A percentile compares a stretch with the other conserved stretches of the same genome.
Evolutionary conservation across 2,329 filamentous ascomycete genomes (phyloP).

Genomic region (Venturia effusa): DNA sequence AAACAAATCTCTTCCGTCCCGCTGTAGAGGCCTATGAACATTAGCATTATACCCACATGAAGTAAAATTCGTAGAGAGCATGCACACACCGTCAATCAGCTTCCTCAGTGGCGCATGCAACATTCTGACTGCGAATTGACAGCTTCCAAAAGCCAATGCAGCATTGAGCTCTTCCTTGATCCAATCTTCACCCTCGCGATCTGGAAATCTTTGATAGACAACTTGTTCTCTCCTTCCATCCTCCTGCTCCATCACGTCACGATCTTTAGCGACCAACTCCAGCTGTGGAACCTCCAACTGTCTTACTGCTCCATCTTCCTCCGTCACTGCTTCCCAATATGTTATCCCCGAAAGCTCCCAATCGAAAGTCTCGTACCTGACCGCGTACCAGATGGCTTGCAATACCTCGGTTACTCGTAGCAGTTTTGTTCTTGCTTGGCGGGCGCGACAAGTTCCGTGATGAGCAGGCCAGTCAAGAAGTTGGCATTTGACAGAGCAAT

Average conservation of each 20-base stretch:
- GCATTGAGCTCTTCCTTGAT: neutral
- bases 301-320: neutral
- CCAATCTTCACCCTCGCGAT: neutral
- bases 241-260: neutral
- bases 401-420: neutral
- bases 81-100: neutral
- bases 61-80: too few species aligned
- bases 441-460: neutral
- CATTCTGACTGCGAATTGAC: neutral
- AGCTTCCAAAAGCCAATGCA: neutral
- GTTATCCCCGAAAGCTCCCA: neutral
- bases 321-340: neutral
- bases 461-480: neutral
- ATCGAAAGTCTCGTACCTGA: neutral
- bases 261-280: neutral
- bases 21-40: neutral
- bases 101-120: neutral
- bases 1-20: neutral
- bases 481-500: neutral
- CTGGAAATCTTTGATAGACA: neutral
- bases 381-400: neutral
- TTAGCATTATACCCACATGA: neutral
- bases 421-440: neutral
- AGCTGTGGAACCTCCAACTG: neutral
- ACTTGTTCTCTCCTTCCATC: slow-evolving; percentile 2